Evolutionary conservation across 2,329 filamentous ascomycete species (phyloP).

Genomic region (Sarocladium brachiariae): DNA sequence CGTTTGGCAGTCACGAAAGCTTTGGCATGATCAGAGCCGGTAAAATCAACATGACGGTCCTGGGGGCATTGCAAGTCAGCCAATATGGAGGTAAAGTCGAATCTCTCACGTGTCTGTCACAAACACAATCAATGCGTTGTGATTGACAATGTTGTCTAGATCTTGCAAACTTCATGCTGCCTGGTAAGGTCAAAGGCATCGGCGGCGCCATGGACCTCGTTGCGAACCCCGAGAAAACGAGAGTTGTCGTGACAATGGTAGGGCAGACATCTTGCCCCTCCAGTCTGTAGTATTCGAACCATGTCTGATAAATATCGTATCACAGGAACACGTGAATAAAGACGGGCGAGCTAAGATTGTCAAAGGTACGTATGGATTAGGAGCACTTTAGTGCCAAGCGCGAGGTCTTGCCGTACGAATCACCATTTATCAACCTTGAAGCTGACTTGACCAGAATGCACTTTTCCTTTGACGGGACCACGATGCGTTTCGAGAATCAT

Average conservation of each 20-base stretch:
- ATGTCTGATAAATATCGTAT: constrained; percentile 10
- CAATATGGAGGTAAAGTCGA: constrained; percentile 48
- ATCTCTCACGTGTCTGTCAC: too few relatives aligned
- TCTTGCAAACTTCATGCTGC: constrained; percentile 87
- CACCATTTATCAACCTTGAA: too few relatives aligned
- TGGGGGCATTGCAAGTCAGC: constrained; percentile 80
- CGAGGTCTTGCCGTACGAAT: too few relatives aligned
- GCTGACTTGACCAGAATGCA: constrained; percentile 57
- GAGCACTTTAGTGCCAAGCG: too few relatives aligned
- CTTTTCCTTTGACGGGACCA: constrained; percentile 82
- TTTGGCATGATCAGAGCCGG: constrained; percentile 83
- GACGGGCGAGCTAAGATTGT: constrained; percentile 92
- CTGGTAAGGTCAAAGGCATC: constrained; percentile 88
- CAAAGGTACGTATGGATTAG: constrained; percentile 47
- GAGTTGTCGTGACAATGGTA: constrained; percentile 87
- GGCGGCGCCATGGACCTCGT: constrained; percentile 92
- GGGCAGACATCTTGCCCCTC: background rate
- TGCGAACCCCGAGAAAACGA: constrained; percentile 74
- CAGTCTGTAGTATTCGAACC: background rate
- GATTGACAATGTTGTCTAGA: background rate
- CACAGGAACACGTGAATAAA: constrained; percentile 79
- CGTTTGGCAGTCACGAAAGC: constrained; percentile 74
- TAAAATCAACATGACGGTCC: constrained; percentile 71
- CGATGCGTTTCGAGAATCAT: constrained; percentile 87
- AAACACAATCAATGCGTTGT: too few relatives aligned